Base-by-base conservation (phyloP, 2,329 filamentous ascomycete genomes). In the Colletotrichum nymphaeae region DNA sequence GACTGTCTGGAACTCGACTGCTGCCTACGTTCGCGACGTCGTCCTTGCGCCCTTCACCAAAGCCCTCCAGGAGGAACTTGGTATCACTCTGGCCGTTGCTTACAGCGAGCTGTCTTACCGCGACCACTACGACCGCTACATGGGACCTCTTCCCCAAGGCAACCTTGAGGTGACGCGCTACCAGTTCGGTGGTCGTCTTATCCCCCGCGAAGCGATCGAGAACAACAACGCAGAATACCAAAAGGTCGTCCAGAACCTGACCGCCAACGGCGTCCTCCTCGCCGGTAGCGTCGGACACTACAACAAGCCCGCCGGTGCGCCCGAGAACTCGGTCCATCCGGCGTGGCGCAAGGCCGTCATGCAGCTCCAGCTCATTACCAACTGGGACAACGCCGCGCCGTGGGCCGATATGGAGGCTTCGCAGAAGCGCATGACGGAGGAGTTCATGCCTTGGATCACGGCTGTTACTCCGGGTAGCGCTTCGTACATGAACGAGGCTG, bases 401-500 rank as follows among this genome's bases (percentile, higher is more conserved):
- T 77, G 76, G 69, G 73, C 62, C 4, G 75, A 78, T 12, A 80
- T 79, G 75, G 59, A 79, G 9, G 77, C 74, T 32, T 75, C 75
- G 4, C 81, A 82, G 72, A 72, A 65, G 28, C 75, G 74, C 26
- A 81, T 82, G 73, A 82, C 81, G 11, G 69, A 81, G 55, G 74
- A 78, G 64, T 76, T 81, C 59, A 76, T 81, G 69, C 80, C 80
- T 0, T 55, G 77, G 26, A 79, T 76, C 56, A 80, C 82, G 74
- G 79, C 75, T 2, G 79, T 84, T 6, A 85, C 85, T 0, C 84
- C 86, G 0, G 82, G 81, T 0, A 80, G 82, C 9, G 86, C 84
- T 2, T 79, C 83, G 1, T 88, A 88, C 77, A 81, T 87, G 82
- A 89, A 88, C 76, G 88, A 90, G 79, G 87, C 84, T 2, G 83